phyloP scores from a whole-genome alignment of 306 rosid species.

The Lathyrus oleraceus region DNA sequence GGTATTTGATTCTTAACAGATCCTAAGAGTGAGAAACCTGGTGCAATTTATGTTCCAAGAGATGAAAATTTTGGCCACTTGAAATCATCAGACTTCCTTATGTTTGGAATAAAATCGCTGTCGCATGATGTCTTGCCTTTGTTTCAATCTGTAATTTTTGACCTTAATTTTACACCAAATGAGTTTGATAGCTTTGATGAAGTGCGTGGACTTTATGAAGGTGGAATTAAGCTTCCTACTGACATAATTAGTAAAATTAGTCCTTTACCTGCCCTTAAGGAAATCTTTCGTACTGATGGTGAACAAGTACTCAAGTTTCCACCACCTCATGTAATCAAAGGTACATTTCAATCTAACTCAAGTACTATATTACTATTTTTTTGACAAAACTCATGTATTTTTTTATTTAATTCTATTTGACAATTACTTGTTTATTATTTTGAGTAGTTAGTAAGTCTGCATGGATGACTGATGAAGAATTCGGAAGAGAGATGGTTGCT shows the following conservation, averaged over 20 bases:
- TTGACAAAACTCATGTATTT: too few species aligned
- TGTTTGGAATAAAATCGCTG: constrained; percentile 57
- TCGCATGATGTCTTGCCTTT: constrained; percentile 47
- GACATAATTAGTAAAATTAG: constrained; percentile 42
- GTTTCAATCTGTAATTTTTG: constrained; percentile 37
- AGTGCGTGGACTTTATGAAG: constrained; percentile 55
- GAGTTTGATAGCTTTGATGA: constrained; percentile 67
- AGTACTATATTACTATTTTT: too few species aligned
- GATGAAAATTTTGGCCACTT: constrained; percentile 71
- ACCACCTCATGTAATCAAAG: constrained; percentile 60
- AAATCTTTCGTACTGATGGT: constrained; percentile 63
- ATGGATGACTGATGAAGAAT: constrained; percentile 86
- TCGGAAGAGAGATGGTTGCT: constrained; percentile 82
- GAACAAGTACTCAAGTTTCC: constrained; percentile 59
- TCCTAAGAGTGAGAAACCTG: constrained; percentile 47
- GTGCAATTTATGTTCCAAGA: constrained; percentile 59
- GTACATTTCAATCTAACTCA: constrained; percentile 29
- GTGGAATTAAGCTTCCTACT: constrained; percentile 55
- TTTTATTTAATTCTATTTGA: too few species aligned
- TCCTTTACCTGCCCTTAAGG: constrained; percentile 60
- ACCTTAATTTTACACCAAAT: constrained; percentile 28
- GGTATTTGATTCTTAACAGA: constrained; percentile 39
- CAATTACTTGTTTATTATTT: background rate
- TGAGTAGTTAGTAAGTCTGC: constrained; percentile 55
- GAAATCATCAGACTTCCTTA: constrained; percentile 67